Conservation (phyloP, 305 asterid genomes). For the Plantago rigida region DNA sequence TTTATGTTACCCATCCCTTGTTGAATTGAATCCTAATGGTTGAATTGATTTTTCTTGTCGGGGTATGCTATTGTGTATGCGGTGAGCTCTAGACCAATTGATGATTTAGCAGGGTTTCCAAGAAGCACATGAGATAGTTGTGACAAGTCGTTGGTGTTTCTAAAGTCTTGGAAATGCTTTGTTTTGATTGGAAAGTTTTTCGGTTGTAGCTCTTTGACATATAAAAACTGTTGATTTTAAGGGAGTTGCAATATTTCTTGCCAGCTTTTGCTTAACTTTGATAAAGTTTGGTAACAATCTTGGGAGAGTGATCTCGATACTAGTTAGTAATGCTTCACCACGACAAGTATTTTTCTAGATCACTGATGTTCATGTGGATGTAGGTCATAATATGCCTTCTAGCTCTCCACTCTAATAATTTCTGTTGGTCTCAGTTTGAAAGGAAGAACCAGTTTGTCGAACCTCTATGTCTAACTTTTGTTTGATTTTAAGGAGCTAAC, state of each 20-base stretch:
- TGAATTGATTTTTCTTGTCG: background rate
- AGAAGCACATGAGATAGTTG: background rate
- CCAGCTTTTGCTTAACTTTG: background rate
- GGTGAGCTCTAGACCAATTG: background rate
- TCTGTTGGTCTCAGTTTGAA: too few species aligned
- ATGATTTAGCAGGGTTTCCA: background rate
- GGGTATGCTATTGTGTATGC: background rate
- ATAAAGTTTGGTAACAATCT: background rate
- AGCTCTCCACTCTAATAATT: too few species aligned
- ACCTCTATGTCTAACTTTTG: too few species aligned
- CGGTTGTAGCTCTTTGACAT: background rate
- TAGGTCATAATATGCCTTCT: too few species aligned
- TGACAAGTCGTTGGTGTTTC: background rate
- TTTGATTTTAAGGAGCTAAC: too few species aligned
- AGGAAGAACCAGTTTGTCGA: too few species aligned
- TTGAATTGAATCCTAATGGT: background rate
- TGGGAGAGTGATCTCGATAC: background rate
- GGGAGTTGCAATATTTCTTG: background rate
- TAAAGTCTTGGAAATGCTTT: background rate
- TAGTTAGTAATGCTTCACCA: background rate
- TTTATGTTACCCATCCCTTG: background rate
- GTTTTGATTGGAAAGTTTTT: background rate
- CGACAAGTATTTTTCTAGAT: background rate
- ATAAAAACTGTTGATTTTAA: background rate
- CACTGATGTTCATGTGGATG: too few species aligned